A percentile compares a stretch with the other conserved stretches of the same genome.
phyloP scores from a whole-genome alignment of 257 asterid species.

The Perilla frutescens region DNA sequence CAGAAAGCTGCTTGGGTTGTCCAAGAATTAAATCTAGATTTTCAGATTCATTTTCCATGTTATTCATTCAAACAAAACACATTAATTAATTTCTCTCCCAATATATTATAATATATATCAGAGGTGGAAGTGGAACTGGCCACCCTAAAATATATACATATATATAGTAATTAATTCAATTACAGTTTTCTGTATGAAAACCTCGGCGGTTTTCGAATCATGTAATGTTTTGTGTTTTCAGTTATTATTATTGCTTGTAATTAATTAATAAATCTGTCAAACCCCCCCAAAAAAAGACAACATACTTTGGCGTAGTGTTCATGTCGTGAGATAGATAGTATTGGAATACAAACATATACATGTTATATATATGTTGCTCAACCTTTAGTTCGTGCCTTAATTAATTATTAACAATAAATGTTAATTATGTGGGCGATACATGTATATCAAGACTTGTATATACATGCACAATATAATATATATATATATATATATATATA shows the following conservation, averaged over 20 bases:
- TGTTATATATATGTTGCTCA: constrained; percentile 3
- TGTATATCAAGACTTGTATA: too few species aligned
- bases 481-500: too few species aligned
- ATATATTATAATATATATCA: constrained; percentile 27
- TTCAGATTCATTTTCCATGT: constrained; percentile 40
- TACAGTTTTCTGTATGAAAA: constrained; percentile 40
- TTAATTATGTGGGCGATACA: too few species aligned
- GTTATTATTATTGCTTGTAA: constrained; percentile 32
- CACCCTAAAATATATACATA: not conserved
- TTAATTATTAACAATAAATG: too few species aligned
- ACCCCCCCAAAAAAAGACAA: not conserved
- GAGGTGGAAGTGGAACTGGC: constrained; percentile 39
- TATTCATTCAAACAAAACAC: constrained; percentile 30
- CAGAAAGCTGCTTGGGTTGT: constrained; percentile 64
- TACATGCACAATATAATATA: too few species aligned
- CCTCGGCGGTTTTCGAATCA: constrained; percentile 57
- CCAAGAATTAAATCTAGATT: constrained; percentile 42
- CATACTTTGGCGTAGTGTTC: constrained; percentile 29
- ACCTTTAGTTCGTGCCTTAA: not conserved
- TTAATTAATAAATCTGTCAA: constrained; percentile 41
- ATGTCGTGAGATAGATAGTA: constrained; percentile 27
- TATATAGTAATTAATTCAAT: constrained; percentile 26
- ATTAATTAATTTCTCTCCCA: constrained; percentile 24
- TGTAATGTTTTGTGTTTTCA: constrained; percentile 39
- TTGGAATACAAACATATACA: not conserved